These are phyloP conservation scores for Gentiana dahurica DNA, from an alignment of 257 asterid genomes.

Conservation along the genomic window DNA sequence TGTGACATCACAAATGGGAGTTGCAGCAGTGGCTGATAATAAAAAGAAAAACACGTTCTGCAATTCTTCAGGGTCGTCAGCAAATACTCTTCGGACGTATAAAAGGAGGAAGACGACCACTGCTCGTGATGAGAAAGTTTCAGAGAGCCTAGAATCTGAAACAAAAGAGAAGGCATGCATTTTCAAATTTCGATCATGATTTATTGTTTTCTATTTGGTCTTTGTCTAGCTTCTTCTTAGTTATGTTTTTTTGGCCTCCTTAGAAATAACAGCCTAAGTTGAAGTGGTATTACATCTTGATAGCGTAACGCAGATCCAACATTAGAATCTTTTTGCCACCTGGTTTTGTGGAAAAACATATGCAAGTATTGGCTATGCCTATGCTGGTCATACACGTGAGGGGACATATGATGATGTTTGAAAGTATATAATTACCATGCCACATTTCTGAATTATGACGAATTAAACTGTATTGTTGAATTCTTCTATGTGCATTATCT, in stretches of 20 bases:
- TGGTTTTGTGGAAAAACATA: no score
- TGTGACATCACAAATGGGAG: constrained; percentile 22
- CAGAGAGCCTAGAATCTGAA: constrained; percentile 24
- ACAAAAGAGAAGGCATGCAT: constrained; percentile 32
- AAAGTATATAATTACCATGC: no score
- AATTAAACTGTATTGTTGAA: no score
- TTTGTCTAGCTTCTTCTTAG: neutral
- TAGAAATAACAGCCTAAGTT: no score
- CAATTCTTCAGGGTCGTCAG: constrained; percentile 22
- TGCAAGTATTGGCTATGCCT: no score
- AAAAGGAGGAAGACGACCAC: constrained; percentile 53
- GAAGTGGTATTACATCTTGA: no score
- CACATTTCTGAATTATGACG: no score
- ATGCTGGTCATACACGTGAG: no score
- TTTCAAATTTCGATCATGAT: neutral
- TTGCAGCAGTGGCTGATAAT: constrained; percentile 15
- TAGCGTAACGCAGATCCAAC: neutral
- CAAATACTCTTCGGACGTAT: constrained; percentile 41
- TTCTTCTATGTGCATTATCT: no score
- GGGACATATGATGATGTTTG: no score
- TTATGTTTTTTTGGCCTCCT: neutral
- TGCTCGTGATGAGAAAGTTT: constrained; percentile 17
- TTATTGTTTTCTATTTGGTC: neutral
- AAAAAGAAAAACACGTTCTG: constrained; percentile 13
- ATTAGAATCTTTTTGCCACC: no score